These are phyloP conservation scores for Exserohilum rostratum DNA, from an alignment of 2,329 filamentous ascomycete species.

Conservation along the genomic window DNA sequence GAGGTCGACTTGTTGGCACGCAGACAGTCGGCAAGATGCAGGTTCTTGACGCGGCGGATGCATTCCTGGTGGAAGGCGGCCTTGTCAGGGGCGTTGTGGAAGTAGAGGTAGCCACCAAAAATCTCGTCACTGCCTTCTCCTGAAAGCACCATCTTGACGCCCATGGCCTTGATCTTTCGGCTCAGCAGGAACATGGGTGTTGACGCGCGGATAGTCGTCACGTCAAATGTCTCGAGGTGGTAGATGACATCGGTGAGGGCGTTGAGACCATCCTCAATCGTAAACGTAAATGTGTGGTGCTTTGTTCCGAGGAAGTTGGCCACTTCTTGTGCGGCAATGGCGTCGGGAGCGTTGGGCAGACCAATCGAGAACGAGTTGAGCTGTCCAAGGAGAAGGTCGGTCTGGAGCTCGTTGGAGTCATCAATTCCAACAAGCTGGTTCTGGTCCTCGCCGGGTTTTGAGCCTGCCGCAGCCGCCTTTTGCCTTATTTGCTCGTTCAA, in stretches of 20 bases:
- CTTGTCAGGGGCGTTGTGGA: constrained; percentile 91
- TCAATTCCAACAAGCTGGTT: constrained; percentile 85
- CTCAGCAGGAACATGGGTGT: constrained; percentile 98
- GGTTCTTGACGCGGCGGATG: constrained; percentile 91
- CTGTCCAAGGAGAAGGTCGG: constrained; percentile 88
- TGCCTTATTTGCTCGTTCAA: constrained; percentile 68
- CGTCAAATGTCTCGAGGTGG: constrained; percentile 97
- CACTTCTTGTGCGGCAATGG: constrained; percentile 87
- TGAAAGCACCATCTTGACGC: constrained; percentile 98
- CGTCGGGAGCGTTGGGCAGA: constrained; percentile 89
- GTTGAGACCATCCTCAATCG: constrained; percentile 95
- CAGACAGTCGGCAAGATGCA: constrained; percentile 94
- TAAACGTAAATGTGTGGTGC: constrained; percentile 98
- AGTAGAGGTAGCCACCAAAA: constrained; percentile 98
- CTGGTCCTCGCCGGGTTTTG: constrained; percentile 26
- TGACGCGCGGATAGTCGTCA: constrained; percentile 96
- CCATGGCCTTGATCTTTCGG: constrained; percentile 99
- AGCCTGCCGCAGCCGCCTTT: constrained; percentile 45
- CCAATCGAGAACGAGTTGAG: constrained; percentile 99
- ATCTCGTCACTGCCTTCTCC: constrained; percentile 98
- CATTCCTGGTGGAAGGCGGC: constrained; percentile 95
- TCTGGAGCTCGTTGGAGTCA: constrained; percentile 86
- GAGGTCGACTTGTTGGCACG: constrained; percentile 99
- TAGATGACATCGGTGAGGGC: constrained; percentile 97
- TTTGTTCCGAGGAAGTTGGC: constrained; percentile 97